Evolutionary conservation across 257 asterid species (phyloP).

Genomic region (Orobanche coerulescens): DNA sequence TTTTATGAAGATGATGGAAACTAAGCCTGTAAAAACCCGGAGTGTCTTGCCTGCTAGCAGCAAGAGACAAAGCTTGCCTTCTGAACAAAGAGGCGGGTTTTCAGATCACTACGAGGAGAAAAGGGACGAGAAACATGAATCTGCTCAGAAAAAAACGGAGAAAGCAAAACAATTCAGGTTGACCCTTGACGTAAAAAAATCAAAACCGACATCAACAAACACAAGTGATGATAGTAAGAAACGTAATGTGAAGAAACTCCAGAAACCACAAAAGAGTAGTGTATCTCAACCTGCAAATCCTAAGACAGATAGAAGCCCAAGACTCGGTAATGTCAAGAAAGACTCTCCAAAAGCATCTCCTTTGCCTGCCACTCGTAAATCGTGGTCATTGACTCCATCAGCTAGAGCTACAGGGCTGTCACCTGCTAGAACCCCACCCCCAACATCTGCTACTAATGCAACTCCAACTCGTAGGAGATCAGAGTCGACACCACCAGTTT

Average conservation of each 20-base stretch:
- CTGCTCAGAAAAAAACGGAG: constrained; percentile 44
- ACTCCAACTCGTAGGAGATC: constrained; percentile 56
- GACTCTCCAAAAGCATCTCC: constrained; percentile 46
- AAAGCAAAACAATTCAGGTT: constrained; percentile 51
- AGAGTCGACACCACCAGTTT: constrained; percentile 47
- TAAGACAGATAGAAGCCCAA: constrained; percentile 47
- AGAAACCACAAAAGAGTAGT: constrained; percentile 43
- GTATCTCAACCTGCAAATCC: constrained; percentile 43
- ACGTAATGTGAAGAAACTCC: constrained; percentile 43
- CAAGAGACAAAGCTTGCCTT: constrained; percentile 49
- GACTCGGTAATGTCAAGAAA: constrained; percentile 47
- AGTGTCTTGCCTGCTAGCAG: constrained; percentile 31
- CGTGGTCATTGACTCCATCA: constrained; percentile 80
- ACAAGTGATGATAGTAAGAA: constrained; percentile 42
- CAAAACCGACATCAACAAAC: constrained; percentile 37
- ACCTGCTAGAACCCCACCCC: constrained; percentile 48
- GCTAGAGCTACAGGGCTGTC: constrained; percentile 52
- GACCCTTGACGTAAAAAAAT: constrained; percentile 46
- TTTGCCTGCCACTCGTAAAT: constrained; percentile 70
- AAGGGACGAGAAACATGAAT: constrained; percentile 72
- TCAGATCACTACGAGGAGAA: constrained; percentile 63
- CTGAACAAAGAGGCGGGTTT: constrained; percentile 57
- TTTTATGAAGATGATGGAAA: constrained; percentile 85
- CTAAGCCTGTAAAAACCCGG: constrained; percentile 56
- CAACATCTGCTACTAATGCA: constrained; percentile 35